These are phyloP conservation scores for Mycena venus DNA, from an alignment of 768 basidiomycete genomes.

Conservation along the genomic window DNA sequence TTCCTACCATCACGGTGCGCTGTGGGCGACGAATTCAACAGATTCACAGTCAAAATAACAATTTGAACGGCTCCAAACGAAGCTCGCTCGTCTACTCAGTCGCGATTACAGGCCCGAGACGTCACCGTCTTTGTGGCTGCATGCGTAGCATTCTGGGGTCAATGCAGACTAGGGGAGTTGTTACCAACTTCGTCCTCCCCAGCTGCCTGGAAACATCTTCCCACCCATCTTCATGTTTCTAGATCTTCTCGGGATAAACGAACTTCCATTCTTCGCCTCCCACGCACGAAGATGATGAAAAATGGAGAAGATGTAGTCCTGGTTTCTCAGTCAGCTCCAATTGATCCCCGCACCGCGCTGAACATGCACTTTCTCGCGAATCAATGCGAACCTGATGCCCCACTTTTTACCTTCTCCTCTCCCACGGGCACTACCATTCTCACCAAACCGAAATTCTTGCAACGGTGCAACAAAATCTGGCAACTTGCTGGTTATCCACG, in stretches of 20 bases:
- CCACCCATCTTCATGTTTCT: not conserved
- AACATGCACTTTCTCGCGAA: not conserved
- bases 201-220: not conserved
- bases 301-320: not conserved
- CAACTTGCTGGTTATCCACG: not conserved
- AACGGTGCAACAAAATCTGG: slow-evolving; percentile 29
- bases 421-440: not conserved
- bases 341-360: not conserved
- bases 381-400: not conserved
- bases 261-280: not conserved
- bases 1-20: too few relatives aligned
- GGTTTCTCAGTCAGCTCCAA: not conserved
- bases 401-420: not conserved
- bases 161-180: not conserved
- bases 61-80: too few relatives aligned
- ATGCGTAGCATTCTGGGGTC: not conserved
- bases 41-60: too few relatives aligned
- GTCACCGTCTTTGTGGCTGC: not conserved
- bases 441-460: not conserved
- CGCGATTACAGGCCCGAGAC: too few relatives aligned
- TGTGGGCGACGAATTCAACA: too few relatives aligned
- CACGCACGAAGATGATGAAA: not conserved
- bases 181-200: not conserved
- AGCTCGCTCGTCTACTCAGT: too few relatives aligned
- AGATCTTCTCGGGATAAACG: not conserved